Evolutionary conservation across 2,329 filamentous ascomycete genomes (phyloP), one percentile per base, ranked within the genome.

Genomic region (Venturiaceae sp.): DNA sequence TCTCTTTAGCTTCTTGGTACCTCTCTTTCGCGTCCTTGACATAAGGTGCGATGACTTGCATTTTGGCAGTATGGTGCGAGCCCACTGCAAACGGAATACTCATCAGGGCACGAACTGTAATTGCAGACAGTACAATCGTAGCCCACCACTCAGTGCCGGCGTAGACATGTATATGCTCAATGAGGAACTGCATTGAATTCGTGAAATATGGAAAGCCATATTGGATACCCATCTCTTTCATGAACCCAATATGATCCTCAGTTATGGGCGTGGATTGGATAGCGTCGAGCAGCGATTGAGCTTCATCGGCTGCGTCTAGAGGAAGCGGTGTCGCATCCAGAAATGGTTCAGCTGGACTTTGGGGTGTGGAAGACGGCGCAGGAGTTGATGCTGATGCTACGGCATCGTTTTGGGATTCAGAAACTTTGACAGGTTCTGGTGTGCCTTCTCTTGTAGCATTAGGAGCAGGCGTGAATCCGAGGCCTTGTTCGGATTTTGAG

Each of bases 121-220:
- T 34, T 34, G 87, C 85, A 0, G 86, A 81, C 4, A 79, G 71
- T 47, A 86, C 72, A 65, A 96, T 87, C 60, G 88, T 83, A 1
- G 77, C 84, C 79, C 88, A 91, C 94, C 94, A 97, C 13, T 90
- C 89, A 58, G 90, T 73, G 36, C 87, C 90, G 6, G 69, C 75
- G 65, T 80, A 86, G 61, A 96, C 77, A 73, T 99, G 90, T 41
- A 95, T 69, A 68, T 92, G 84, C 76, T 99, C 94, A 11, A 97
- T 74, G 2, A 83, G 23, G 79, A 81, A 92, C 74, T 96, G 80
- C 71, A 94, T 84, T 16, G 83, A 64, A 3, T 85, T 75, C 0
- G 91, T 89, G 5, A 88, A 83, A 16, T 50, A 50, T 16, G 92
- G 92, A 76, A 78, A 92, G 68, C 92, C 91, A 67, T 87, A 97